phyloP scores from a whole-genome alignment of 371 early-diverging fungal genomes.

The Mucor lusitanicus region DNA sequence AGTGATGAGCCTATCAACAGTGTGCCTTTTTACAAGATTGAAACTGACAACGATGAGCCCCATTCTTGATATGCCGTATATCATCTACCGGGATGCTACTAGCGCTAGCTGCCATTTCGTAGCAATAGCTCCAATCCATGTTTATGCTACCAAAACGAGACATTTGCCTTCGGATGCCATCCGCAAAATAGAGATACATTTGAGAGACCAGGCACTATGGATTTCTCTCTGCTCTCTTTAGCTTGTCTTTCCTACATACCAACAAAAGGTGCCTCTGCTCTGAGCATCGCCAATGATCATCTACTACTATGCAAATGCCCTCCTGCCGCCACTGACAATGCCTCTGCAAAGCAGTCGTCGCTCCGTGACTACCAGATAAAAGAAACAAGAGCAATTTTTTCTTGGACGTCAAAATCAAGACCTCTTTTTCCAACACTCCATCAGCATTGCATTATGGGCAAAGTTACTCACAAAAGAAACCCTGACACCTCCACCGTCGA shows the following conservation, averaged over 20 bases:
- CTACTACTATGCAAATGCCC: neutral
- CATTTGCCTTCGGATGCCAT: neutral
- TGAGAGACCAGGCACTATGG: too few relatives aligned
- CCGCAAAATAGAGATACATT: too few relatives aligned
- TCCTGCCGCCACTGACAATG: neutral
- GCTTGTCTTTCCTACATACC: too few relatives aligned
- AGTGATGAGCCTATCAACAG: too few relatives aligned
- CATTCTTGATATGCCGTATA: too few relatives aligned
- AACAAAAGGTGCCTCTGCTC: neutral
- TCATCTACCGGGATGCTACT: too few relatives aligned
- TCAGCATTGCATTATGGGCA: slow-evolving; percentile 27
- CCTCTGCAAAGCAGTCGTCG: neutral
- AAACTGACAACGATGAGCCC: neutral
- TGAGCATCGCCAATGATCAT: neutral
- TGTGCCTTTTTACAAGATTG: too few relatives aligned
- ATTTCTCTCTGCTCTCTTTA: too few relatives aligned
- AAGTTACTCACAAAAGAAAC: slow-evolving; percentile 28
- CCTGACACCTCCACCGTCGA: slow-evolving; percentile 31
- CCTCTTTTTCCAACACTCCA: neutral
- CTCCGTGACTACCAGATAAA: slow-evolving; percentile 7
- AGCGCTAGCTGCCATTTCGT: neutral
- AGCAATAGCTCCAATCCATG: neutral
- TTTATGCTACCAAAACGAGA: neutral
- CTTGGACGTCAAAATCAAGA: neutral
- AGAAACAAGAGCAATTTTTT: neutral